A percentile compares a stretch with the other conserved stretches of the same genome.
These are phyloP conservation scores for Sedum album DNA, from an alignment of 164 flowering plant genomes.

Conservation along the genomic window DNA sequence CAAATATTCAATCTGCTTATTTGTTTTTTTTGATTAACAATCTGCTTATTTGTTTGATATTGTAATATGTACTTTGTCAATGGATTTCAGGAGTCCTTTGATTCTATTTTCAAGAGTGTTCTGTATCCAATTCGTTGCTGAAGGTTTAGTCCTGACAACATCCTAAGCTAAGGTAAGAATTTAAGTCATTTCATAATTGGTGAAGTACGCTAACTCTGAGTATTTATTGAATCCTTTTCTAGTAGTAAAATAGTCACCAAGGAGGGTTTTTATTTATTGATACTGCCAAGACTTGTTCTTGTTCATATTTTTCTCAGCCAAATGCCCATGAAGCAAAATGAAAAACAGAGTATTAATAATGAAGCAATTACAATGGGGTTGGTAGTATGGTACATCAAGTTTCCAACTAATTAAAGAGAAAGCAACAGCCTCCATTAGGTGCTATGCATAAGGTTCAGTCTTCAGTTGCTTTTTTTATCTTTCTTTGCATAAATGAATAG, in stretches of 20 bases:
- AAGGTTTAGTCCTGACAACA: neutral
- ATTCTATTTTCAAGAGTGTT: neutral
- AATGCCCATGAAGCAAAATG: neutral
- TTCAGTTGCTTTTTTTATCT: neutral
- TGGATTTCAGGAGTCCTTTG: neutral
- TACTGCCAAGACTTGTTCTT: no score
- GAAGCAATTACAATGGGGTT: constrained; percentile 6
- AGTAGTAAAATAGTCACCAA: neutral
- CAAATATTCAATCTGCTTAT: neutral
- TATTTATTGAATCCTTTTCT: neutral
- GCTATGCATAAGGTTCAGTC: neutral
- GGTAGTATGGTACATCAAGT: neutral
- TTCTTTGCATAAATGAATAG: neutral
- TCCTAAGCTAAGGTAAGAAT: neutral
- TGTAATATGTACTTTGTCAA: neutral
- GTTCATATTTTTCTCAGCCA: neutral
- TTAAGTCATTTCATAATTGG: no score
- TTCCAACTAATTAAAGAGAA: neutral
- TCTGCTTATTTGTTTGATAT: neutral
- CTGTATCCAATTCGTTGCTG: neutral
- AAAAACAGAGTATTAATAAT: neutral
- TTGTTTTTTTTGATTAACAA: no score
- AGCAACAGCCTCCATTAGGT: neutral
- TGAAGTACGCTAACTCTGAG: neutral
- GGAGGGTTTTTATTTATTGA: neutral